Evolutionary conservation across 352 stramenopile genomes (phyloP), one percentile per base, ranked within the genome.

Genomic region (Phytopythium aichiense): DNA sequence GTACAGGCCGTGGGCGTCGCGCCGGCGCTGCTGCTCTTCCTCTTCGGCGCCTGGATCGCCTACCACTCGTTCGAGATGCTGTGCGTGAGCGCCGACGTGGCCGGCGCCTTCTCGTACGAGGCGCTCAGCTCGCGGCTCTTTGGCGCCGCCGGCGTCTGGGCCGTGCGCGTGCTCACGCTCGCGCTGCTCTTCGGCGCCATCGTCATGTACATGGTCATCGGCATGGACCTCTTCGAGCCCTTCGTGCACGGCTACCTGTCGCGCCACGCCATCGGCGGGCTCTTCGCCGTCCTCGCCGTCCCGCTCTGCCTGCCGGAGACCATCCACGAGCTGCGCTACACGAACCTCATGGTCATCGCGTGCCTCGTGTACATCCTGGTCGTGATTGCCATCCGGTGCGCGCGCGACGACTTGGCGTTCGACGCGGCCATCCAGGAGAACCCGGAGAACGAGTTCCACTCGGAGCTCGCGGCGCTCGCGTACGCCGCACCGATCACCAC

Each of bases 131-230:
- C 81, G 53, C 77, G 83, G 45, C 71, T 94, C 18, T 90, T 92
- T 33, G 76, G 76, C 30, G 74, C 83, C 5, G 55, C 74, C 6
- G 81, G 81, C 59, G 78, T 94, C 9, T 94, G 83, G 83, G 69
- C 72, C 43, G 76, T 94, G 46, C 85, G 85, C 33, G 49, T 87
- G n/a, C 63, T 92, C 40, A 91, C 84, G 54, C 66, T 94, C 50
- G 65, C 84, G 52, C 69, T 94, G 59, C 72, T 92, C 23, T 94
- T 94, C 55, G 85, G 85, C 57, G 81, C 83, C 25, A 75, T 91
- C 37, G 77, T 94, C 43, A 91, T 77, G 71, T 92, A 92, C 72
- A 91, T 89, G 66, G 80, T 94, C 15, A 91, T 94, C 65, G 78
- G 79, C 28, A 92, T 91, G 79, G 85, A 94, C 58, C 72, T 94